A percentile compares a stretch with the other conserved stretches of the same genome.
These are phyloP conservation scores for Xylariaceae sp. DNA, from an alignment of 2,329 filamentous ascomycete species.

Conservation along the genomic window DNA sequence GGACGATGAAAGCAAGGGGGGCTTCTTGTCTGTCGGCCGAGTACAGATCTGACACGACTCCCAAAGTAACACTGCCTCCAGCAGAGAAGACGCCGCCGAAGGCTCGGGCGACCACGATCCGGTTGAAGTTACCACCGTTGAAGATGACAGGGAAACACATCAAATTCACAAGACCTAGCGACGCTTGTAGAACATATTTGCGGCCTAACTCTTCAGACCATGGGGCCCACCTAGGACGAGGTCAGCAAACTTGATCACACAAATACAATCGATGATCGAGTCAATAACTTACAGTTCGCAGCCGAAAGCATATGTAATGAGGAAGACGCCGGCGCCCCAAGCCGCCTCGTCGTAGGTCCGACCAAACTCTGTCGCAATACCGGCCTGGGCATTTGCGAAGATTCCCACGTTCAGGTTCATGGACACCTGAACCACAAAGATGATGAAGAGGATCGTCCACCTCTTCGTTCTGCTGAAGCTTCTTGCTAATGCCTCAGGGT, in stretches of 20 bases:
- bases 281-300: constrained; percentile 52
- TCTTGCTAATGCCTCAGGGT: constrained; percentile 46
- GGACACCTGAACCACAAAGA: constrained; percentile 52
- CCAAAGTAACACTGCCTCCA: constrained; percentile 63
- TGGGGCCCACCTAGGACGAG: constrained; percentile 51
- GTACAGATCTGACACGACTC: constrained; percentile 64
- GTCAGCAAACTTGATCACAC: constrained; percentile 8
- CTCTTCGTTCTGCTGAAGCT: constrained; percentile 46
- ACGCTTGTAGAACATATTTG: constrained; percentile 49
- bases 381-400: constrained; percentile 47
- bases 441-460: constrained; percentile 49
- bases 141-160: constrained; percentile 48
- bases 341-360: constrained; percentile 47
- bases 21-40: constrained; percentile 55
- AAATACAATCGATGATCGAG: not conserved
- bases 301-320: constrained; percentile 50
- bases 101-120: constrained; percentile 42
- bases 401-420: constrained; percentile 57
- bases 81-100: constrained; percentile 58
- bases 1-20: constrained; percentile 59
- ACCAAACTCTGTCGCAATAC: constrained; percentile 43
- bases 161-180: constrained; percentile 52
- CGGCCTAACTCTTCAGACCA: constrained; percentile 54
- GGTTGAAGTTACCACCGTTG: constrained; percentile 37
- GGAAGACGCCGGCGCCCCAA: constrained; percentile 47